These are phyloP conservation scores for Anthostomella pinea DNA, from an alignment of 2,329 filamentous ascomycete species.

Conservation along the genomic window DNA sequence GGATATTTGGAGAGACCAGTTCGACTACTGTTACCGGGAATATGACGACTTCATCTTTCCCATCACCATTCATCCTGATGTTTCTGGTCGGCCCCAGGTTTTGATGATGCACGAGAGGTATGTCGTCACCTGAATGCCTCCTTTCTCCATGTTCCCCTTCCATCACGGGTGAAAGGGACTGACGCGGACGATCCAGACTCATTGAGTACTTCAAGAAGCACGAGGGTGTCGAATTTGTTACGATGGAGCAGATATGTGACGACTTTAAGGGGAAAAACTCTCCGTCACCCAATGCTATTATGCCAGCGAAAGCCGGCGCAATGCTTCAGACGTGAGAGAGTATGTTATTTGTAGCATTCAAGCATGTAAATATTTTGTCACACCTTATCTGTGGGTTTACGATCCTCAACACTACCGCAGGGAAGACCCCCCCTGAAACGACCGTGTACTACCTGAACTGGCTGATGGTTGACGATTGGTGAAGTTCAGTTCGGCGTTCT, in stretches of 20 bases:
- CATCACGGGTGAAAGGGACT: no score
- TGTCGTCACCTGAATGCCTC: not conserved
- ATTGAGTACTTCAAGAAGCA: slow-evolving; percentile 40
- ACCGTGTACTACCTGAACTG: slow-evolving; percentile 6
- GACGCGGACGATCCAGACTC: slow-evolving; percentile 3
- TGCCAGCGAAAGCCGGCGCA: slow-evolving; percentile 41
- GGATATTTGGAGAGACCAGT: slow-evolving; percentile 64
- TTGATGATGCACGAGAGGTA: slow-evolving; percentile 16
- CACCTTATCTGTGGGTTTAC: slow-evolving; percentile 6
- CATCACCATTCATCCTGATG: slow-evolving; percentile 74
- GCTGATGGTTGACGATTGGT: slow-evolving; percentile 8
- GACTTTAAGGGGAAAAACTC: slow-evolving; percentile 67
- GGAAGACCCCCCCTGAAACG: not conserved
- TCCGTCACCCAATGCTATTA: slow-evolving; percentile 53
- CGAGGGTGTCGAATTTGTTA: slow-evolving; percentile 22
- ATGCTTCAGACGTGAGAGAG: not conserved
- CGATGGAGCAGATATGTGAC: slow-evolving; percentile 59
- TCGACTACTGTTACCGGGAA: slow-evolving; percentile 73
- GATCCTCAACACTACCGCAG: slow-evolving; percentile 8
- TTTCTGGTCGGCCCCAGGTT: slow-evolving; percentile 60
- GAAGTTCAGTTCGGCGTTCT: slow-evolving; percentile 3
- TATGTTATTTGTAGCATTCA: no score
- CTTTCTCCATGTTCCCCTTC: not conserved
- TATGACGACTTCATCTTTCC: slow-evolving; percentile 77
- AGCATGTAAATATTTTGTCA: no score